Evolutionary conservation across 306 rosid species (phyloP).

Genomic region (Cucumis cinereus): DNA sequence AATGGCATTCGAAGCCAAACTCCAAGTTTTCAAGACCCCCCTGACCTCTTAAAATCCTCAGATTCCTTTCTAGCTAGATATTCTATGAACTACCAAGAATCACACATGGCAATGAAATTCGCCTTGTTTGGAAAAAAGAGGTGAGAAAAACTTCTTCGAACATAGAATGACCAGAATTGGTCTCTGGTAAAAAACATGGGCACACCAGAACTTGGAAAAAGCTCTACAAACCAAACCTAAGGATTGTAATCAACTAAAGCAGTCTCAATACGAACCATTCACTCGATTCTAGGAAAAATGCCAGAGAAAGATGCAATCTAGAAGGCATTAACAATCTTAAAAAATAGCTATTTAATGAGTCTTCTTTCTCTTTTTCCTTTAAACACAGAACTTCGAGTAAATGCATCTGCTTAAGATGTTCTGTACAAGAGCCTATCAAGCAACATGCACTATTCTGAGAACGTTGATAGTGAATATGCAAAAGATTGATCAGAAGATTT

Average conservation of each 20-base stretch:
- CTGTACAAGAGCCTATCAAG: background rate
- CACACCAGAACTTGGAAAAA: background rate
- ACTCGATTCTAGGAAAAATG: background rate
- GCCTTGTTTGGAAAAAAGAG: background rate
- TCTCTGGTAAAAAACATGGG: background rate
- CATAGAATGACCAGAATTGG: background rate
- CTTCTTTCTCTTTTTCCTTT: background rate
- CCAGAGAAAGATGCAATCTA: background rate
- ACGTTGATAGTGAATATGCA: background rate
- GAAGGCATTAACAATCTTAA: background rate
- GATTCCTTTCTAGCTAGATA: background rate
- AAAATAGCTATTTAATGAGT: background rate
- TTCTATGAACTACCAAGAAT: background rate
- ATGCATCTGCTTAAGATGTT: background rate
- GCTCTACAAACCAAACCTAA: background rate
- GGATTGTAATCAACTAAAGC: background rate
- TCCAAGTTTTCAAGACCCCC: background rate
- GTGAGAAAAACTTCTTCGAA: background rate
- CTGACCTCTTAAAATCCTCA: background rate
- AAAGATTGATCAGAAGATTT: background rate
- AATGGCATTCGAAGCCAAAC: background rate
- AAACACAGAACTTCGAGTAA: background rate
- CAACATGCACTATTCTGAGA: background rate
- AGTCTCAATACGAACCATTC: background rate
- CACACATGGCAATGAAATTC: background rate